Conservation (phyloP, 2,329 filamentous ascomycete genomes). For the Calonectria montana region DNA sequence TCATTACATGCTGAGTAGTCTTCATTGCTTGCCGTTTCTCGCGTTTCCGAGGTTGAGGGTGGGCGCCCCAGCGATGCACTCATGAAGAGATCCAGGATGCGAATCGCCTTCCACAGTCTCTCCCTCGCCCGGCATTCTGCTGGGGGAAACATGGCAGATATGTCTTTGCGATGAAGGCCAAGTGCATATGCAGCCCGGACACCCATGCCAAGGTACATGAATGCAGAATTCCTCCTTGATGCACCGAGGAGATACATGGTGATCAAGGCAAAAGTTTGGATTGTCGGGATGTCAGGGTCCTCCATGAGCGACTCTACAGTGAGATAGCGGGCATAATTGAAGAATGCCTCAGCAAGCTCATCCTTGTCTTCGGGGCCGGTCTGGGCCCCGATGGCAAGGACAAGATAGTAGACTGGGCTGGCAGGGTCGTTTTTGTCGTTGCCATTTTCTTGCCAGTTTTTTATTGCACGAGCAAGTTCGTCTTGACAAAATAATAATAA, state of each 20-base stretch:
- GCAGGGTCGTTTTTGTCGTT: constrained; percentile 31
- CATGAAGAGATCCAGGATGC: constrained; percentile 48
- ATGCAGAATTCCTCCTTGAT: constrained; percentile 50
- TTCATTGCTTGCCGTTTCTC: constrained; percentile 37
- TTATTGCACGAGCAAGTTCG: constrained; percentile 40
- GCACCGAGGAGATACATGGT: constrained; percentile 51
- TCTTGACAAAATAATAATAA: constrained; percentile 47
- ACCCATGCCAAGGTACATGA: constrained; percentile 52
- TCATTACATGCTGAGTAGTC: constrained; percentile 45
- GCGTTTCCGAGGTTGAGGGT: constrained; percentile 46
- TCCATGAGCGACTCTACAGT: constrained; percentile 48
- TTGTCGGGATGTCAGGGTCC: constrained; percentile 48
- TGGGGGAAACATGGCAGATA: constrained; percentile 41
- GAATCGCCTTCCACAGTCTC: constrained; percentile 48
- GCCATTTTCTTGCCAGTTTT: constrained; percentile 43
- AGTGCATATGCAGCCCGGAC: constrained; percentile 51
- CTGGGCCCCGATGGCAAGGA: constrained; percentile 48
- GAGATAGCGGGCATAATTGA: constrained; percentile 49
- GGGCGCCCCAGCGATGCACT: constrained; percentile 48
- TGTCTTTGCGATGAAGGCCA: constrained; percentile 46
- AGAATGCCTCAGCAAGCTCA: constrained; percentile 47
- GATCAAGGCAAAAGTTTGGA: constrained; percentile 50
- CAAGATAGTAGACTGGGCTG: constrained; percentile 42
- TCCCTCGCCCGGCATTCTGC: constrained; percentile 43
- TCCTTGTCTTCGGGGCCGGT: constrained; percentile 48